Percentiles rank a stretch among this genome's conserved stretches.
phyloP scores from a whole-genome alignment of 192 early-diverging fungal species.

The Umbelopsis isabellina region DNA sequence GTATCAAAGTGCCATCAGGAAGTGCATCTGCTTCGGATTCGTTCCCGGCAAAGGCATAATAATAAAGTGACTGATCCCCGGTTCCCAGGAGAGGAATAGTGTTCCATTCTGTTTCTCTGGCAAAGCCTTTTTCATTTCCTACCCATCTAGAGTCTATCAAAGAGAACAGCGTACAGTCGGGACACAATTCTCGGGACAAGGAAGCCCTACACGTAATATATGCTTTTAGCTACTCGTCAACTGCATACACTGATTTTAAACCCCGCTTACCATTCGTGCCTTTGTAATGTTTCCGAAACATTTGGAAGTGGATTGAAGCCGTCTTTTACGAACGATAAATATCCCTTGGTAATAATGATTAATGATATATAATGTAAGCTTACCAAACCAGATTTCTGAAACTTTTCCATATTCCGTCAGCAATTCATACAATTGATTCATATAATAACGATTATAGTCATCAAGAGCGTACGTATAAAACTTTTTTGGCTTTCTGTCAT shows the following conservation, averaged over 20 bases:
- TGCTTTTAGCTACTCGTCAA: no score
- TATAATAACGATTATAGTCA: slow-evolving; percentile 16
- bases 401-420: slow-evolving; percentile 6
- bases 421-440: slow-evolving; percentile 21
- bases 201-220: not conserved
- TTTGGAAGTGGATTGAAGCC: not conserved
- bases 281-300: not conserved
- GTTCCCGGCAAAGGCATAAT: slow-evolving; percentile 4
- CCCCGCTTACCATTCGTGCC: not conserved
- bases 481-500: slow-evolving; percentile 2
- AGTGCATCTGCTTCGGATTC: not conserved
- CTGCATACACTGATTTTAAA: no score
- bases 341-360: not conserved
- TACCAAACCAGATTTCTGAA: slow-evolving; percentile 17
- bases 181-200: slow-evolving; percentile 5
- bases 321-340: not conserved
- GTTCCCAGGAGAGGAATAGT: not conserved
- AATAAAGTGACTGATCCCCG: not conserved
- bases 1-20: not conserved
- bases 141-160: slow-evolving; percentile 14
- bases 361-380: not conserved
- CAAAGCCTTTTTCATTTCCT: not conserved
- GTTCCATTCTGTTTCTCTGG: slow-evolving; percentile 15
- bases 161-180: slow-evolving; percentile 9
- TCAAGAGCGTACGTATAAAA: slow-evolving; percentile 3